A percentile compares a stretch with the other conserved stretches of the same genome.
Evolutionary conservation across 1,284 basidiomycete species (phyloP).

Genomic region (Apiotrichum gracile): DNA sequence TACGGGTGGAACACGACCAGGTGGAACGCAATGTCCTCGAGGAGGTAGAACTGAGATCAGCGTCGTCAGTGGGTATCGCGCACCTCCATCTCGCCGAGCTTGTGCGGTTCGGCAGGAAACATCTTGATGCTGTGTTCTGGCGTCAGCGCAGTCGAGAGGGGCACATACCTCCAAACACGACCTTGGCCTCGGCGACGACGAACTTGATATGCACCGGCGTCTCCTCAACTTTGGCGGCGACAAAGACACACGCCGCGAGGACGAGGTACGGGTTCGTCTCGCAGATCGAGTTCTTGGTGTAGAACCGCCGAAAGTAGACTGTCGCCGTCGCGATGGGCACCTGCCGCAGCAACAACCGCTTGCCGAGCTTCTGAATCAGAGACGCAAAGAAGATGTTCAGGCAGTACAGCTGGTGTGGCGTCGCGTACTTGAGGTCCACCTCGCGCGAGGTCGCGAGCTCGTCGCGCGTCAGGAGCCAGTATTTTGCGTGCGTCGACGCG

Average conservation of each 20-base stretch:
- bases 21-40: conserved; percentile 94
- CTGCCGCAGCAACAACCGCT: conserved; percentile 76
- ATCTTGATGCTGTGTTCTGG: conserved; percentile 63
- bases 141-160: conserved; percentile 3
- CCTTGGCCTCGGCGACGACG: conserved; percentile 74
- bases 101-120: conserved; percentile 79
- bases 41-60: conserved; percentile 68
- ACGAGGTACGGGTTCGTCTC: conserved; percentile 92
- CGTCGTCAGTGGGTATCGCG: background rate
- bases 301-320: conserved; percentile 91
- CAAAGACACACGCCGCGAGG: conserved; percentile 86
- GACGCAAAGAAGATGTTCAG: conserved; percentile 80
- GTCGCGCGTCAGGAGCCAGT: conserved; percentile 80
- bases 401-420: conserved; percentile 67
- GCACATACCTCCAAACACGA: conserved; percentile 65
- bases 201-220: conserved; percentile 90
- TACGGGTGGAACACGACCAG: conserved; percentile 92
- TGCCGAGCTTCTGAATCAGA: conserved; percentile 77
- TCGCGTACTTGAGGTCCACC: conserved; percentile 70
- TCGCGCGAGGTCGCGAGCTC: conserved; percentile 64
- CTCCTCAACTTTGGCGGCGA: conserved; percentile 95
- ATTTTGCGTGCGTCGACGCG: conserved; percentile 38
- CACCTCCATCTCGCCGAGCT: conserved; percentile 88
- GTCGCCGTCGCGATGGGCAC: conserved; percentile 87
- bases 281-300: conserved; percentile 85